Evolutionary conservation across 306 rosid genomes (phyloP).

Genomic region (Mimosa bimucronata): DNA sequence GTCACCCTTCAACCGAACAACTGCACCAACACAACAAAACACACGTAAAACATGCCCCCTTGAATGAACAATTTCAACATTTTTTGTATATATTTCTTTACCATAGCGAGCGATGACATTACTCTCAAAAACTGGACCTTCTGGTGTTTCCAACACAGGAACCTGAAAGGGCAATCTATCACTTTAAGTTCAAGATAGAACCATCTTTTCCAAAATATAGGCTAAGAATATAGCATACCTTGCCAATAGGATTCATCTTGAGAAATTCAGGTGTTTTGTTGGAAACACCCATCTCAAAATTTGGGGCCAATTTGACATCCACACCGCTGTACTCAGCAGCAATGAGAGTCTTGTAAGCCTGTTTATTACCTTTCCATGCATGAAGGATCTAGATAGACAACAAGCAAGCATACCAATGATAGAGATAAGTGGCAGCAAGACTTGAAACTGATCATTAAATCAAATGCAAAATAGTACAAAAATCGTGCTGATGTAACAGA

Average conservation of each 20-base stretch:
- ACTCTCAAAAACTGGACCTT: slow-evolving; percentile 82
- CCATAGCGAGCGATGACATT: slow-evolving; percentile 92
- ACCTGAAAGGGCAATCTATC: slow-evolving; percentile 42
- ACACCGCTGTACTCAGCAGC: slow-evolving; percentile 66
- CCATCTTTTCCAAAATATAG: neutral
- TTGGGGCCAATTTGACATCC: slow-evolving; percentile 50
- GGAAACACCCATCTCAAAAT: slow-evolving; percentile 75
- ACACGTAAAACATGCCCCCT: neutral
- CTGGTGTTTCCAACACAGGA: slow-evolving; percentile 80
- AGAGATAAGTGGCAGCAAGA: neutral
- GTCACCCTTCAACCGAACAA: slow-evolving; percentile 59
- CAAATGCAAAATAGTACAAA: neutral
- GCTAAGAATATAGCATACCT: slow-evolving; percentile 44
- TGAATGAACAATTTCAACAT: neutral
- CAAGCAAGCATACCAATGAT: neutral
- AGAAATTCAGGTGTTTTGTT: slow-evolving; percentile 80
- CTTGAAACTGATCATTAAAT: neutral
- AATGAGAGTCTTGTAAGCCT: slow-evolving; percentile 63
- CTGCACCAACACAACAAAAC: slow-evolving; percentile 51
- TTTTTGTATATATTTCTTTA: neutral
- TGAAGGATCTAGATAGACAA: slow-evolving; percentile 65
- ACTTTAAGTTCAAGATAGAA: neutral
- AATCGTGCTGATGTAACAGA: neutral
- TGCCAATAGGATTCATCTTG: slow-evolving; percentile 84
- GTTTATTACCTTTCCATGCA: slow-evolving; percentile 59